Percentiles rank a stretch among this genome's conserved stretches.
Conservation (phyloP, 169 alveolate genomes). For the Pseudocohnilembus persalinus region DNA sequence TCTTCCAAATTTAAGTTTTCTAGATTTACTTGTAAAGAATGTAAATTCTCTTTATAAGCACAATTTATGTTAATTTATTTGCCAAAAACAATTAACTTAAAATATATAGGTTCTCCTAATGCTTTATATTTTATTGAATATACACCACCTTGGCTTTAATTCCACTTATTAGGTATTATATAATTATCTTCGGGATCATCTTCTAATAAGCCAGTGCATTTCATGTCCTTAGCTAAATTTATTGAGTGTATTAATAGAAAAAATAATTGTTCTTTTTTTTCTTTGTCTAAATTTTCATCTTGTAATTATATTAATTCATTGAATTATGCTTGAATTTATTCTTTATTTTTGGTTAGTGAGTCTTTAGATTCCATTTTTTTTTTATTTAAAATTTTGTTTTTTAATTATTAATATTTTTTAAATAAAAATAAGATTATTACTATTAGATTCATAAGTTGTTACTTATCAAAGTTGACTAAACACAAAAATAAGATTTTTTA, state of each 20-base stretch:
- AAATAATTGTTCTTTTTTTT: not conserved
- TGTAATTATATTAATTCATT: not conserved
- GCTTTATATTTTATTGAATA: conserved; percentile 4
- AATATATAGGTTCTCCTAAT: not conserved
- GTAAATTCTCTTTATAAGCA: not conserved
- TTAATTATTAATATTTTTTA: too few relatives aligned
- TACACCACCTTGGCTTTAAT: not conserved
- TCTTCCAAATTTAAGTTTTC: not conserved
- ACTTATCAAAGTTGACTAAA: too few relatives aligned
- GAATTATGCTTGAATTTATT: not conserved
- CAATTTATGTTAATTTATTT: not conserved
- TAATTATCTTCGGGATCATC: conserved; percentile 12
- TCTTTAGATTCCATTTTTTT: too few relatives aligned
- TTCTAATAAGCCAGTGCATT: conserved; percentile 9
- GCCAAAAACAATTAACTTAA: not conserved
- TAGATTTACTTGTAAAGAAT: not conserved
- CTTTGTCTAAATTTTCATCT: not conserved
- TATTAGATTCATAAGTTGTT: too few relatives aligned
- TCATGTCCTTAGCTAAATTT: not conserved
- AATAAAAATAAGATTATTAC: too few relatives aligned
- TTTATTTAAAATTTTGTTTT: too few relatives aligned
- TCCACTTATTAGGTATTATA: not conserved
- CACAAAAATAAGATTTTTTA: too few relatives aligned
- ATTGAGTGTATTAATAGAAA: not conserved
- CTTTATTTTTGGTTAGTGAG: too few relatives aligned